Evolutionary conservation across 768 basidiomycete genomes (phyloP).

Genomic region (Termitomyces sp.): DNA sequence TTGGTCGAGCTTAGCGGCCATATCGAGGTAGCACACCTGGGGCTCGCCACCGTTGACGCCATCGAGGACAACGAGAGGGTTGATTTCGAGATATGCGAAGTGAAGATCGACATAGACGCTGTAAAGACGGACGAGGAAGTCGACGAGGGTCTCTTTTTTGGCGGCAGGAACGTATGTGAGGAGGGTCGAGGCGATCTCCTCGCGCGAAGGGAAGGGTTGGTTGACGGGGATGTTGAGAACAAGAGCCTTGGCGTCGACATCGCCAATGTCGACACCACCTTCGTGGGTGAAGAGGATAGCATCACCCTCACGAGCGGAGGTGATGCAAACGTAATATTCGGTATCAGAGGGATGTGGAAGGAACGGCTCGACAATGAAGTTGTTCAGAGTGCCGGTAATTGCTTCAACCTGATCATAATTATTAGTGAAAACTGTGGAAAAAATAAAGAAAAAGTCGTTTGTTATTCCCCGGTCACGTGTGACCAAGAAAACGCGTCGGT

Average conservation of each 20-base stretch:
- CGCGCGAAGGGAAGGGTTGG: slow-evolving; percentile 77
- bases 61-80: slow-evolving; percentile 95
- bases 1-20: slow-evolving; percentile 99
- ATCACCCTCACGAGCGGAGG: slow-evolving; percentile 91
- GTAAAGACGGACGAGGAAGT: slow-evolving; percentile 95
- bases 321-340: slow-evolving; percentile 98
- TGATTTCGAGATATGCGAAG: slow-evolving; percentile 99
- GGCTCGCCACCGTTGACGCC: slow-evolving; percentile 62
- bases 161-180: slow-evolving; percentile 78
- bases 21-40: slow-evolving; percentile 93
- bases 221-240: slow-evolving; percentile 79
- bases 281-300: slow-evolving; percentile 98
- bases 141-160: slow-evolving; percentile 89
- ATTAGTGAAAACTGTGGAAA: no score
- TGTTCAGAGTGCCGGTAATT: slow-evolving; percentile 92
- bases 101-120: slow-evolving; percentile 98
- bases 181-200: slow-evolving; percentile 46
- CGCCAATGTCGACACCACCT: slow-evolving; percentile 97
- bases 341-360: slow-evolving; percentile 90
- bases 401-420: slow-evolving; percentile 69
- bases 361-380: slow-evolving; percentile 99
- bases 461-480: slow-evolving; percentile 21
- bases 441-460: neutral
- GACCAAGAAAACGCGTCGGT: slow-evolving; percentile 20
- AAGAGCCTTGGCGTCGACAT: slow-evolving; percentile 96